Conservation (phyloP, 1,139 yeast species). For the Suhomyces bolitotheri region DNA sequence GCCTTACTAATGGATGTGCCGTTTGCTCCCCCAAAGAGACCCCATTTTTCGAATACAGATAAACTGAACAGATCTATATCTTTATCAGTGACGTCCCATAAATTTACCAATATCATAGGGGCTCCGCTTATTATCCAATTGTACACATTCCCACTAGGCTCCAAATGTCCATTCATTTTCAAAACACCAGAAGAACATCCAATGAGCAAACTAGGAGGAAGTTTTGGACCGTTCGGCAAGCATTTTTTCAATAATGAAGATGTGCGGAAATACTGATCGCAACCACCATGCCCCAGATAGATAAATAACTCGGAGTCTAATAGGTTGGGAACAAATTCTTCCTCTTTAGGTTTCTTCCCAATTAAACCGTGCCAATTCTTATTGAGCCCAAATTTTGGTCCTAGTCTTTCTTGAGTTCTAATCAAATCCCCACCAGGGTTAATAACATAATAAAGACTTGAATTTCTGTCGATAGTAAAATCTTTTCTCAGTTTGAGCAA, state of each 20-base stretch:
- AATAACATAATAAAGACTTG: slow-evolving; percentile 55
- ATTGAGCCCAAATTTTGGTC: slow-evolving; percentile 37
- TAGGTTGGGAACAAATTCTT: slow-evolving; percentile 34
- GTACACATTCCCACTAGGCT: slow-evolving; percentile 74
- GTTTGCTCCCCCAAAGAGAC: slow-evolving; percentile 37
- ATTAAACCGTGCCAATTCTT: slow-evolving; percentile 56
- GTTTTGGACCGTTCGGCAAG: slow-evolving; percentile 20
- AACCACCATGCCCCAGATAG: slow-evolving; percentile 95
- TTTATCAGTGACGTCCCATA: slow-evolving; percentile 97
- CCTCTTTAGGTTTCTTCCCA: slow-evolving; percentile 60
- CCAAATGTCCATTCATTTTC: slow-evolving; percentile 58
- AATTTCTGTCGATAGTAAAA: slow-evolving; percentile 16
- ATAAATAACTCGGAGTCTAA: slow-evolving; percentile 55
- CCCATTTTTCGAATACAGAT: slow-evolving; percentile 61
- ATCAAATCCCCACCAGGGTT: slow-evolving; percentile 81
- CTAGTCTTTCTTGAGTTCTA: slow-evolving; percentile 66
- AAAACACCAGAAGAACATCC: slow-evolving; percentile 91
- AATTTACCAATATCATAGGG: slow-evolving; percentile 78
- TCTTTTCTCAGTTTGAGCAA: slow-evolving; percentile 28
- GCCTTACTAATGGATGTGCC: slow-evolving; percentile 47
- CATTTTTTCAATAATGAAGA: slow-evolving; percentile 28
- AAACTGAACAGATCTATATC: slow-evolving; percentile 82
- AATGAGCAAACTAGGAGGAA: slow-evolving; percentile 75
- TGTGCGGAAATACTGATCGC: slow-evolving; percentile 71
- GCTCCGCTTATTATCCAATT: slow-evolving; percentile 79